phyloP scores from a whole-genome alignment of 2,329 filamentous ascomycete genomes.

The Penicillium sp. region DNA sequence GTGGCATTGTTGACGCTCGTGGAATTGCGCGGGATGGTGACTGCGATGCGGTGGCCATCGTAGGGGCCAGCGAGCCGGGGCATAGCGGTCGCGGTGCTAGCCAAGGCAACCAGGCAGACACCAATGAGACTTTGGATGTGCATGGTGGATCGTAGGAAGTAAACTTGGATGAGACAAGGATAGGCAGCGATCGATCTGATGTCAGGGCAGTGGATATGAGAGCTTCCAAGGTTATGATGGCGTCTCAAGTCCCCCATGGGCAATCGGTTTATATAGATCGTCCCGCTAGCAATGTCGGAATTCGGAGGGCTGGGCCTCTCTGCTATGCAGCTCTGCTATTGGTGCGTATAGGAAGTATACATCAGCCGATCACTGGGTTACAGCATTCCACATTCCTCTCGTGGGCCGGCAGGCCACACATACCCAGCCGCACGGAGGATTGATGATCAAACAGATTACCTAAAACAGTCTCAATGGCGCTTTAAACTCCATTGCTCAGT shows the following conservation, averaged over 20 bases:
- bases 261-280: constrained; percentile 6
- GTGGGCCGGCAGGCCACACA: not conserved
- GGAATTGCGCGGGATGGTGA: constrained; percentile 12
- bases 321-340: not conserved
- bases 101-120: constrained; percentile 14
- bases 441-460: not conserved
- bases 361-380: not conserved
- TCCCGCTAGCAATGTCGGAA: not conserved
- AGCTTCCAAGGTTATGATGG: not conserved
- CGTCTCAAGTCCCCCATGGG: not conserved
- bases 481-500: not conserved
- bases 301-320: not conserved
- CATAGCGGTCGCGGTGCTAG: constrained; percentile 15
- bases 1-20: constrained; percentile 18
- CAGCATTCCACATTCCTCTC: constrained; percentile 7
- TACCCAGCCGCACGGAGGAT: not conserved
- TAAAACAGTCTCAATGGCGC: not conserved
- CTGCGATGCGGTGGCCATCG: constrained; percentile 13
- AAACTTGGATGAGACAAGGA: not conserved
- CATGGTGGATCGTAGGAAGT: constrained; percentile 13
- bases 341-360: not conserved
- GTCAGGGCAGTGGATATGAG: not conserved
- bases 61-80: constrained; percentile 20
- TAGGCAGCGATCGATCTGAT: not conserved
- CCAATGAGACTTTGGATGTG: constrained; percentile 18